These are phyloP conservation scores for Pleurotus sapidus DNA, from an alignment of 768 basidiomycete species.

Conservation along the genomic window DNA sequence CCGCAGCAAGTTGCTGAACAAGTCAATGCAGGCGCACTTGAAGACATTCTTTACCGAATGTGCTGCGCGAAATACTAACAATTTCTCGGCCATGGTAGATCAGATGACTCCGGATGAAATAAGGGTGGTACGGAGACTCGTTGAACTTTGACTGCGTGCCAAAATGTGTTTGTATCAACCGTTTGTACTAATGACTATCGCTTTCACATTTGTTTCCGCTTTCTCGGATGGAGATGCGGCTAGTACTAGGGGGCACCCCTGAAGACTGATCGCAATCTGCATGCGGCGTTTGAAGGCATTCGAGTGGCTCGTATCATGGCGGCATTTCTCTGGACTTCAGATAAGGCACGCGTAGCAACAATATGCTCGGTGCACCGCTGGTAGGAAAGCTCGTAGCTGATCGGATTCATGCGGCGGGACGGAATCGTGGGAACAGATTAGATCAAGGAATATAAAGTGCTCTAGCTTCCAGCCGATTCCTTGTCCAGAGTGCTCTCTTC, in stretches of 20 bases:
- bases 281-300: no score
- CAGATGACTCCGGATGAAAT: conserved; percentile 72
- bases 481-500: conserved; percentile 14
- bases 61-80: conserved; percentile 55
- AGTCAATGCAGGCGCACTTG: conserved; percentile 55
- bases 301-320: no score
- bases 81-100: conserved; percentile 61
- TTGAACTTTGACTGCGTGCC: conserved; percentile 17
- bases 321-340: no score
- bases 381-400: neutral
- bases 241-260: no score
- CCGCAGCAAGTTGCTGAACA: neutral
- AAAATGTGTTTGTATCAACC: no score
- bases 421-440: conserved; percentile 33
- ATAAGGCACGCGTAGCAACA: no score
- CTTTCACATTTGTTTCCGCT: no score
- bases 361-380: no score
- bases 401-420: conserved; percentile 4
- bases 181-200: no score
- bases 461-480: conserved; percentile 26
- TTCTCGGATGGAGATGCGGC: no score
- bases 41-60: conserved; percentile 68
- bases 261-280: no score
- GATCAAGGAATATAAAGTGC: conserved; percentile 20
- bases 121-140: conserved; percentile 54